Base-by-base conservation (phyloP, 129 eudicot genomes). In the Pulicaria dysenterica region DNA sequence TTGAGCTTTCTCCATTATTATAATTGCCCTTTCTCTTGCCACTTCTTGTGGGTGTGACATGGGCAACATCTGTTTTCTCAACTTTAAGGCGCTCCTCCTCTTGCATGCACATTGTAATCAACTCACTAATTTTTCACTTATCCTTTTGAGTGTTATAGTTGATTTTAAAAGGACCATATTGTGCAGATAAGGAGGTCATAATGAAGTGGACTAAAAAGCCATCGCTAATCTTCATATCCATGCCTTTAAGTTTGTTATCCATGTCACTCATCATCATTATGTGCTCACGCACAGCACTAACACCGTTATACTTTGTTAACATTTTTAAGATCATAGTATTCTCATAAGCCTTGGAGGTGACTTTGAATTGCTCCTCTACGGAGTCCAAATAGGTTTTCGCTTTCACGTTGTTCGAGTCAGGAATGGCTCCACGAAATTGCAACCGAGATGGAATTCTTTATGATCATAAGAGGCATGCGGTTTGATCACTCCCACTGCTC, bases 261-360 rank as follows among this genome's bases (percentile, higher is more conserved):
- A 58, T 58, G 0, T 58, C 64, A 58, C 11, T 58, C 64, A 58
- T 58, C 43, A 58, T 58, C 64, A 58, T 58, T 7, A 34, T 34
- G 17, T 58, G 64, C 64, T 11, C 64, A 58, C 64, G 42, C 5
- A 51, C 43, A 31, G 14, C 64, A 58, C 43, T 34, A 58, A 11
- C 43, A 4, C 64, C 64, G 5, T 34, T 37, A 8, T 58, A 58
- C 43, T 4, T 58, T 3, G 64, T 58, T 1, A 58, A 3, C 64
- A 58, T 58, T 5, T 34, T 58, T 5, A 58, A 42, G 12, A 58
- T 58, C 4, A 58, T 6, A 42, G 39, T 58, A 58, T 42, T 34
- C 7, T 41, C 16, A 58, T 58, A 13, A 0, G 64, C 39, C 5
- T 58, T 58, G 1, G 16, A 58, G 0, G 43, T 8, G n/a, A 41